phyloP scores from a whole-genome alignment of 2,329 filamentous ascomycete species.

The Sporothrix pallida region DNA sequence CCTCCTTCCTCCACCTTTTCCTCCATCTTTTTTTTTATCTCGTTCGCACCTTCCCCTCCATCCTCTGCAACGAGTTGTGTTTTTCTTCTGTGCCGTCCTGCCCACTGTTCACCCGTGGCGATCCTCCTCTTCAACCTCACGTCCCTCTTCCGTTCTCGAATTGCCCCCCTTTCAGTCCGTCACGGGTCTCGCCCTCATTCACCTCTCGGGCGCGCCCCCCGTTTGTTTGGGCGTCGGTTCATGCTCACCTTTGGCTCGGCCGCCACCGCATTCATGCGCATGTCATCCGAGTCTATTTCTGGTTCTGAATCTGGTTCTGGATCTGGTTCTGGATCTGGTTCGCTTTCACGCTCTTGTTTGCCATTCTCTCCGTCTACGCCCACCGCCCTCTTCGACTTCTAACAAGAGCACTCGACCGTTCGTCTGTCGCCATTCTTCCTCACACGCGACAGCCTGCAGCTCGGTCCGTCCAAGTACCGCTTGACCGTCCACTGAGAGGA shows the following conservation, averaged over 20 bases:
- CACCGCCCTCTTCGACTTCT: not conserved
- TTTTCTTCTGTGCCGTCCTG: conserved; percentile 11
- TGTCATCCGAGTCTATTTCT: conserved; percentile 38
- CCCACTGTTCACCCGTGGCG: conserved; percentile 12
- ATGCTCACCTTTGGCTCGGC: conserved; percentile 44
- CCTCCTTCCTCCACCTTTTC: conserved; percentile 24
- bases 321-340: conserved; percentile 39
- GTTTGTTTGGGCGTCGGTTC: conserved; percentile 47
- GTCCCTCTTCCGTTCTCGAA: conserved; percentile 35
- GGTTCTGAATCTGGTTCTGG: conserved; percentile 31
- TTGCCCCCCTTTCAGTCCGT: not conserved
- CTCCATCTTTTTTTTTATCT: conserved; percentile 14
- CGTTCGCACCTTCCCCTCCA: conserved; percentile 17
- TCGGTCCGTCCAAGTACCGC: conserved; percentile 51
- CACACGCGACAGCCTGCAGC: conserved; percentile 42
- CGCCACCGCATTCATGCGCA: conserved; percentile 48
- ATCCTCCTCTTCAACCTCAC: conserved; percentile 20
- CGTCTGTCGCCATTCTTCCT: not conserved
- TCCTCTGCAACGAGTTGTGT: conserved; percentile 4
- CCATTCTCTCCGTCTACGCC: not conserved
- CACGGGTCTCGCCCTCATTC: conserved; percentile 40
- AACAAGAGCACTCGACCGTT: not conserved
- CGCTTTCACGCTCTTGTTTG: conserved; percentile 41
- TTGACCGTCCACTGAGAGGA: conserved; percentile 31
- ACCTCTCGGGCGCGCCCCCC: conserved; percentile 49